Evolutionary conservation across 768 basidiomycete species (phyloP), one percentile per base, ranked within the genome.

Genomic region (Candolleomyces eurysporus): DNA sequence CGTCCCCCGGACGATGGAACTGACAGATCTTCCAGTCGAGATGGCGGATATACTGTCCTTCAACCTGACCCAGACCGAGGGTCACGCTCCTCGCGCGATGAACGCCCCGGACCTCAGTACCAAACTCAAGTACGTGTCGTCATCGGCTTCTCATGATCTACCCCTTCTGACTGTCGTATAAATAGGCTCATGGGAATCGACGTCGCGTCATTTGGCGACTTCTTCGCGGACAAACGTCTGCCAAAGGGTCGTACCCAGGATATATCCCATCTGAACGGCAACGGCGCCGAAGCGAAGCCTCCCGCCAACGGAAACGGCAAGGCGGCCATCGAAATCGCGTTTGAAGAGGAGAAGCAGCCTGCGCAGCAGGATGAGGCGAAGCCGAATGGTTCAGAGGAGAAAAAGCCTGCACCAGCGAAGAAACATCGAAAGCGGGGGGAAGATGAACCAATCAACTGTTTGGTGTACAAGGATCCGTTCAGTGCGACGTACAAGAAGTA

Each of bases 21-120:
- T 13, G 26, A 60, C 57, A n/a, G 40, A 48, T 30, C 45, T 40
- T 26, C n/a, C 16, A 79, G 79, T 83, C 48, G 86, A 88, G 69
- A 91, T 91, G 89, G 89, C 89, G 21, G 85, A 88, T 63, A 84
- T 91, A 60, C 76, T 92, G 1, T 76, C 88, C 1, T 89, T 87
- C 77, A 92, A 92, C 72, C 73, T 92, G 8, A 86, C 86, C 21
- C 81, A 85, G 72, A 79, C 79, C 0, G 67, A 79, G 54, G 60
- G 70, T 58, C 71, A 76, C 61, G 63, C 69, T 43, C 65, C 67
- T 21, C 63, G 77, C 49, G 56, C 58, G 5, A 76, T 82, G 82
- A 87, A 84, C 63, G 72, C 80, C 46, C 87, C 88, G 2, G 89
- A 91, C 66, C 70, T 88, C 52, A 87, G 85, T 59, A 90, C 88